Base-by-base conservation (phyloP, 2,329 filamentous ascomycete species). In the Colletotrichum chrysophilum region DNA sequence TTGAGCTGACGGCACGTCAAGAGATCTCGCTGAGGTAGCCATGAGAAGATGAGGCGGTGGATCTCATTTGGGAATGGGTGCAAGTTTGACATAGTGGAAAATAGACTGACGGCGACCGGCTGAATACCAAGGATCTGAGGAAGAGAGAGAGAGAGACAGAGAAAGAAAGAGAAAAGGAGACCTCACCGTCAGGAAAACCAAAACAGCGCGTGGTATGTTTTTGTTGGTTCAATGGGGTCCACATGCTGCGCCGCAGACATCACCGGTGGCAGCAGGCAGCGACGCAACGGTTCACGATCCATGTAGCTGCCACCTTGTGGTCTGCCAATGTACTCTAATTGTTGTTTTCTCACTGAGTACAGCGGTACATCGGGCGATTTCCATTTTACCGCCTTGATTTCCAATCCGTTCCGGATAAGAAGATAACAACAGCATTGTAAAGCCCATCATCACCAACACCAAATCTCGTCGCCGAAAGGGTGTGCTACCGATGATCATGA, bases 311-410 rank as follows among this genome's bases (percentile, higher is more conserved):
- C n/a, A 52, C n/a, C 43, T 52, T 7, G n/a, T 13, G 43, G 43
- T 4, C 43, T 52, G n/a, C 43, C 43, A 52, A n/a, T 52, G 43
- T 0, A 52, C 43, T 52, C 43, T n/a, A 21, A 13, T 6, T 12
- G n/a, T 24, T 52, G 10, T 7, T 21, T 52, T 52, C n/a, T 52
- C 43, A 13, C 9, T 48, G 9, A 3, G n/a, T 12, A 48, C 10
- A 13, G 18, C 3, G 43, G 12, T 21, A 24, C 0, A 24, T n/a
- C n/a, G 10, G 0, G 43, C n/a, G 0, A 13, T 13, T 48, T 12
- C 10, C 18, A 21, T 7, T 48, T 48, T 10, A 18, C 18, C 16
- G 18, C 16, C 18, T 4, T 0, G 38, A 48, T 10, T 48, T n/a
- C 18, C 38, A 48, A 52, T 52, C 1, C 10, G 43, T 52, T n/a